Conservation (phyloP, 257 asterid genomes). For the Lantana camara region DNA sequence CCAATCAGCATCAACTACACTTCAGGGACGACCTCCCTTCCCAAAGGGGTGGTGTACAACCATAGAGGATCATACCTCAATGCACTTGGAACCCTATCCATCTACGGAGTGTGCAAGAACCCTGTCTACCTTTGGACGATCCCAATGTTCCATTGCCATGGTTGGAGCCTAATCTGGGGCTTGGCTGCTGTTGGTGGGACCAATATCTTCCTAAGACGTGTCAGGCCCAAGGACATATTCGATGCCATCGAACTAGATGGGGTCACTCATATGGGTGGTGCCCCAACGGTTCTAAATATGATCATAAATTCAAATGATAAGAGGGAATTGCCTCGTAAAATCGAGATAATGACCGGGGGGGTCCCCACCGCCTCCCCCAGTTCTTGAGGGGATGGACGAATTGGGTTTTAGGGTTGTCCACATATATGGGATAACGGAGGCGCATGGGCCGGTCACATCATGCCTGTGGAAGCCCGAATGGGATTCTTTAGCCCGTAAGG, state of each 20-base stretch:
- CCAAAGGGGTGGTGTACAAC: conserved; percentile 62
- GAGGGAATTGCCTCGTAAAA: conserved; percentile 40
- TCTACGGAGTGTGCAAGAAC: conserved; percentile 42
- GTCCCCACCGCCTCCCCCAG: conserved; percentile 58
- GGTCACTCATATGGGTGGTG: conserved; percentile 64
- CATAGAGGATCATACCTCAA: conserved; percentile 60
- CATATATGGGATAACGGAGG: conserved; percentile 57
- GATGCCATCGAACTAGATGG: conserved; percentile 30
- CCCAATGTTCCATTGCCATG: conserved; percentile 68
- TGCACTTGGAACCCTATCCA: conserved; percentile 43
- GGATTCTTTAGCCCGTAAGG: conserved; percentile 43
- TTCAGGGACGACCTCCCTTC: conserved; percentile 61
- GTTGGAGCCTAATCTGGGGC: conserved; percentile 66
- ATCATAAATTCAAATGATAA: conserved; percentile 36
- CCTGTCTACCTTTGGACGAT: conserved; percentile 66
- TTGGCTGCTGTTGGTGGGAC: conserved; percentile 67
- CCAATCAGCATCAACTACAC: conserved; percentile 65
- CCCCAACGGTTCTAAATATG: conserved; percentile 59
- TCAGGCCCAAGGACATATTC: conserved; percentile 46
- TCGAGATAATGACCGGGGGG: conserved; percentile 57
- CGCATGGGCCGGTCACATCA: conserved; percentile 51
- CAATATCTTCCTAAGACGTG: conserved; percentile 50
- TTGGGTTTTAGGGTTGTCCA: conserved; percentile 55
- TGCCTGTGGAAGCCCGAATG: conserved; percentile 60
- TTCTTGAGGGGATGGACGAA: conserved; percentile 39